A percentile compares a stretch with the other conserved stretches of the same genome.
Conservation (phyloP, 768 basidiomycete species). For the Xanthoconium purpureum region DNA sequence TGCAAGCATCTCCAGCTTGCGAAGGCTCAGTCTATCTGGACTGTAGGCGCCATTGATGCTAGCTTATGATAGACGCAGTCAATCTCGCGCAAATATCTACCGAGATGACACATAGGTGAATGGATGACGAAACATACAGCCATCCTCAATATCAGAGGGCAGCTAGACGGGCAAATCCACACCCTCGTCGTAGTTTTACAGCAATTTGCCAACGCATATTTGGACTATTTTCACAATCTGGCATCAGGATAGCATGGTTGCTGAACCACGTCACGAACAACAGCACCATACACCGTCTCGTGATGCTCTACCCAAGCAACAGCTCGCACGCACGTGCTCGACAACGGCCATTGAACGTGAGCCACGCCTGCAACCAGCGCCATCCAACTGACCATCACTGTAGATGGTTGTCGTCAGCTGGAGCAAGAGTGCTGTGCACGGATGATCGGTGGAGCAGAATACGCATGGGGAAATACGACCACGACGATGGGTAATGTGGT, state of each 20-base stretch:
- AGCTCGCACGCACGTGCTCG: not conserved
- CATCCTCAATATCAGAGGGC: not conserved
- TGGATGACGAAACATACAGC: not conserved
- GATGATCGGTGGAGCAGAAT: not conserved
- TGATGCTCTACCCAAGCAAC: no score
- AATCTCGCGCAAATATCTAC: not conserved
- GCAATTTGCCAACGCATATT: not conserved
- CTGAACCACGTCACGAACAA: no score
- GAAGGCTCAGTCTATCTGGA: not conserved
- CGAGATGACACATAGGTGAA: not conserved
- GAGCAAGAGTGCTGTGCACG: conserved; percentile 8
- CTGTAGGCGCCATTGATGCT: not conserved
- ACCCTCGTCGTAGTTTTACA: not conserved
- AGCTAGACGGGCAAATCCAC: no score
- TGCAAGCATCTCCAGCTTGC: not conserved
- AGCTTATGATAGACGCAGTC: not conserved
- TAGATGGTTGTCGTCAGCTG: not conserved
- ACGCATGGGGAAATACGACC: not conserved
- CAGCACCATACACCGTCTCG: no score
- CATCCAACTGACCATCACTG: conserved; percentile 1
- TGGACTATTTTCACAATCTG: no score
- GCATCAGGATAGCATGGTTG: no score
- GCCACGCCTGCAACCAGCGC: conserved; percentile 2
- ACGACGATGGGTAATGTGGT: not conserved
- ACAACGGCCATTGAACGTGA: conserved; percentile 3